These are phyloP conservation scores for Paraconiothyrium sp. DNA, from an alignment of 2,329 filamentous ascomycete genomes.

Conservation along the genomic window DNA sequence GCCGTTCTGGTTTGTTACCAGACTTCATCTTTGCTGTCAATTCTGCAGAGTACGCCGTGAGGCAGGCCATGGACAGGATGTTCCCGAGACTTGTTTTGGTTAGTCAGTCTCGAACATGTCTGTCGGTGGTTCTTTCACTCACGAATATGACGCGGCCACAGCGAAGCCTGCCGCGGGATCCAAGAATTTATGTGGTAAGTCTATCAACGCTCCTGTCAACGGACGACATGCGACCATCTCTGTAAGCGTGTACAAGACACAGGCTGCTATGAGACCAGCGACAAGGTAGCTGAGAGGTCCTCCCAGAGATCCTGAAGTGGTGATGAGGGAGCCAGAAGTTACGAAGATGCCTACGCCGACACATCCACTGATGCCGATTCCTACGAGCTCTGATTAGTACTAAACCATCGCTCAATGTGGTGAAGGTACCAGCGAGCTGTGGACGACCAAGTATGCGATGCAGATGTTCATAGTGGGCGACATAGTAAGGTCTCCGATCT, in stretches of 20 bases:
- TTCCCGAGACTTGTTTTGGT: constrained; percentile 27
- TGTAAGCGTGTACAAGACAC: constrained; percentile 34
- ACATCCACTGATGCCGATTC: constrained; percentile 36
- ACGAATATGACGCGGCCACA: constrained; percentile 31
- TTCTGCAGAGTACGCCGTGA: constrained; percentile 34
- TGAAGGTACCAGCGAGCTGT: constrained; percentile 29
- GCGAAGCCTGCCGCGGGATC: constrained; percentile 35
- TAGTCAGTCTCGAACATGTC: neutral
- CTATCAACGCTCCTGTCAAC: constrained; percentile 32
- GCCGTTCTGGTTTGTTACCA: constrained; percentile 17
- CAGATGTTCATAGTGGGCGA: constrained; percentile 31
- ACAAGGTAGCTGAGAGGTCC: constrained; percentile 33
- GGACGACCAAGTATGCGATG: constrained; percentile 32
- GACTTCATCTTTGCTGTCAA: constrained; percentile 30
- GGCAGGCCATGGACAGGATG: constrained; percentile 35
- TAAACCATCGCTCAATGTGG: neutral
- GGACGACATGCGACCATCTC: constrained; percentile 37
- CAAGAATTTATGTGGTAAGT: constrained; percentile 35
- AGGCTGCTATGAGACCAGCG: constrained; percentile 30
- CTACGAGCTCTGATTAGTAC: constrained; percentile 15
- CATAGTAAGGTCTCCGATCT: constrained; percentile 32
- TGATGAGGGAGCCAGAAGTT: constrained; percentile 27
- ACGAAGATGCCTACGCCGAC: constrained; percentile 34
- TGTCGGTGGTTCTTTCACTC: neutral
- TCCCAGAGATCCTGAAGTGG: constrained; percentile 32